Evolutionary conservation across 257 asterid genomes (phyloP), one percentile per base, ranked within the genome.

Genomic region (Rhazya stricta): DNA sequence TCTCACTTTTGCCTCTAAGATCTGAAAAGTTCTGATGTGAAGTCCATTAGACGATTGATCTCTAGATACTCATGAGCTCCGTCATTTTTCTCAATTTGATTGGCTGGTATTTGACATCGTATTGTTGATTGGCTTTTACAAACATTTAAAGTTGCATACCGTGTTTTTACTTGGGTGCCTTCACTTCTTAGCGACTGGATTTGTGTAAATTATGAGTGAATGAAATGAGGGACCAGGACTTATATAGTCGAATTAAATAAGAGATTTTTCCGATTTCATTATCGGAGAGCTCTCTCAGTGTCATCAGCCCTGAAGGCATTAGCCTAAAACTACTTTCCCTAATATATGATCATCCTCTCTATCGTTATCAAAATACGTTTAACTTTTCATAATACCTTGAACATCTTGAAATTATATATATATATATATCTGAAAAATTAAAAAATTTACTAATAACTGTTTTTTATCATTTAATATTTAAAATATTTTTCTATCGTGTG

Each of bases 1-100:
- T 36, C 79, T 93, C 69, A 45, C 86, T 58, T 93, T 93, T 61
- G 96, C 98, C 32, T 81, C 78, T 77, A 91, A 86, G 84, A 77
- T 93, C 65, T 93, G 79, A 88, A 76, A 82, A 69, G 16, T 12
- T 34, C 1, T 63, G 27, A 30, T 62, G 68, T 30, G n/a, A 62
- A 62, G 37, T 27, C 39, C 1, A 1, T 21, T 25, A 3, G 18
- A 27, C 37, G 8, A 58, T 27, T 11, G 18, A 58, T 58, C 3
- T 58, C 66, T 2, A 3, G 18, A 25, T 34, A 32, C 30, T 7
- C 61, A 45, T 8, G 32, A 57, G 25, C 61, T 18, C 5, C 63
- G 21, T 72, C 15, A 50, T 29, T 43, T 57, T 9, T 73, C 21
- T 18, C n/a, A 39, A 42, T 61, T 25, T 45, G 48, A 30, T 11